These are phyloP conservation scores for Claviceps digitariae DNA, from an alignment of 2,329 filamentous ascomycete species.

Conservation along the genomic window DNA sequence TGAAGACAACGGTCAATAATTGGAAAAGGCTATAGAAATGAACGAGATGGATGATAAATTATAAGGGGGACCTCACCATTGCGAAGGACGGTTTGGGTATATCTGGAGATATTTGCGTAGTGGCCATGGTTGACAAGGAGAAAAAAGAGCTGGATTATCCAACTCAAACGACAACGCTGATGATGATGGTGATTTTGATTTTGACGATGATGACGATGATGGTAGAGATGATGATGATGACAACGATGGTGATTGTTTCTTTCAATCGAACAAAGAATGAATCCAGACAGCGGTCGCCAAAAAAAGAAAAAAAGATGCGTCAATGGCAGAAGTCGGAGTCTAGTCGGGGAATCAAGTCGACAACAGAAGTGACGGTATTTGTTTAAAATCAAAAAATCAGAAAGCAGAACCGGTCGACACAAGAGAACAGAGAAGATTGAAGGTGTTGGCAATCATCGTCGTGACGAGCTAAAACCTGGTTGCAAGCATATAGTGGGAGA, in stretches of 20 bases:
- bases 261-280: conserved; percentile 4
- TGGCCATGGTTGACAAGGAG: conserved; percentile 26
- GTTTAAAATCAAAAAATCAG: conserved; percentile 30
- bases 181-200: not conserved
- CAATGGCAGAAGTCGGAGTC: conserved; percentile 3
- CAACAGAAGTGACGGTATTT: conserved; percentile 18
- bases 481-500: conserved; percentile 1
- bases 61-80: conserved; percentile 40
- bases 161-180: conserved; percentile 10
- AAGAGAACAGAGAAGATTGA: conserved; percentile 33
- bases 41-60: not conserved
- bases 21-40: not conserved
- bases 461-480: conserved; percentile 25
- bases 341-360: conserved; percentile 7
- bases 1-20: conserved; percentile 12
- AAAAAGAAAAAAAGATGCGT: not conserved
- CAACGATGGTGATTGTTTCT: not conserved
- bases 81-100: conserved; percentile 56
- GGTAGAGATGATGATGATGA: not conserved
- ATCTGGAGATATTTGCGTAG: conserved; percentile 32
- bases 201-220: conserved; percentile 1
- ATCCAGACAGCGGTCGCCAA: conserved; percentile 4
- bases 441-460: conserved; percentile 43
- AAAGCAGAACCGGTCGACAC: conserved; percentile 40
- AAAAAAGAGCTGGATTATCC: conserved; percentile 11